Conservation (phyloP, 345 rosid genomes). For the Euphorbia peplus region DNA sequence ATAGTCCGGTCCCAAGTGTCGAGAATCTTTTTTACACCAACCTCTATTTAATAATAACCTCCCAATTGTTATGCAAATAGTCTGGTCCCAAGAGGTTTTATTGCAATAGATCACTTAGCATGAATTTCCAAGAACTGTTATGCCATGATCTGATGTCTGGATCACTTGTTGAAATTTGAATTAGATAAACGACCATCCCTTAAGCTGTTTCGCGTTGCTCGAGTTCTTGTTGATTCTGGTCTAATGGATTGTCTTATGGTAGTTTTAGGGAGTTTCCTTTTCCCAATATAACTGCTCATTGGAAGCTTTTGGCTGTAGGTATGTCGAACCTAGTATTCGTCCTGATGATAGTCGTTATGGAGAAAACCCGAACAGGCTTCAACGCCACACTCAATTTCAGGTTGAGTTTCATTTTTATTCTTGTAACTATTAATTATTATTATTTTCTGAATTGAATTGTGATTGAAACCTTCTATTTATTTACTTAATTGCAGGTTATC, state of each 20-base stretch:
- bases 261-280: not conserved
- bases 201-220: not conserved
- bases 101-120: not conserved
- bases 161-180: not conserved
- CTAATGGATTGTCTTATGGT: not conserved
- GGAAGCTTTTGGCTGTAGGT: slow-evolving; percentile 36
- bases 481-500: slow-evolving; percentile 58
- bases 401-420: slow-evolving; percentile 25
- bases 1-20: no score
- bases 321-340: slow-evolving; percentile 91
- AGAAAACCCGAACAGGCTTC: slow-evolving; percentile 95
- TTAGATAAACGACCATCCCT: not conserved
- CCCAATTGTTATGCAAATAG: no score
- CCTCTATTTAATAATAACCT: no score
- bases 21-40: no score
- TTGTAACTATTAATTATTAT: not conserved
- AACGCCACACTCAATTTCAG: slow-evolving; percentile 97
- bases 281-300: not conserved
- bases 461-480: not conserved
- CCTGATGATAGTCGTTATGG: slow-evolving; percentile 98
- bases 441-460: slow-evolving; percentile 1
- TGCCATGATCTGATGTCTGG: not conserved
- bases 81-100: no score
- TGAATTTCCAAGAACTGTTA: not conserved
- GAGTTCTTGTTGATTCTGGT: not conserved